Conservation (phyloP, 257 asterid species). For the Gentiana dahurica region DNA sequence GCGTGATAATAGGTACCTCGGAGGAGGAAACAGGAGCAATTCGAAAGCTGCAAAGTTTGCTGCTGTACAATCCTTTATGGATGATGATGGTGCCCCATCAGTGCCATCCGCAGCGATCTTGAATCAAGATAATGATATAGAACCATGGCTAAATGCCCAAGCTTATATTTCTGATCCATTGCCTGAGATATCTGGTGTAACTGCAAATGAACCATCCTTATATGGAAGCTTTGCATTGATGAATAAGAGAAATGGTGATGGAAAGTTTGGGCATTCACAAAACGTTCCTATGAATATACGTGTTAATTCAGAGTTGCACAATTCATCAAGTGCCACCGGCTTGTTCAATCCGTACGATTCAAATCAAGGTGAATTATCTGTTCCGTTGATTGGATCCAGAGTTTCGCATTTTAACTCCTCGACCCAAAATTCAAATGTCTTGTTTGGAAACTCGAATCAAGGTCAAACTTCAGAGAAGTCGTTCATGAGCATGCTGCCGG, state of each 20-base stretch:
- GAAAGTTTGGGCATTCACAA: slow-evolving; percentile 20
- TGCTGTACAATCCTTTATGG: slow-evolving; percentile 27
- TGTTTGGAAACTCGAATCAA: slow-evolving; percentile 23
- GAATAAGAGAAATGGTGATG: slow-evolving; percentile 31
- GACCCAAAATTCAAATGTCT: slow-evolving; percentile 16
- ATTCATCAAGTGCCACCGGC: slow-evolving; percentile 34
- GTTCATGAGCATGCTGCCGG: slow-evolving; percentile 15
- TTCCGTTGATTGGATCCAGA: slow-evolving; percentile 37
- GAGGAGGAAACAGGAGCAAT: slow-evolving; percentile 14
- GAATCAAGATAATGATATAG: slow-evolving; percentile 60
- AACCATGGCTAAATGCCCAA: slow-evolving; percentile 60
- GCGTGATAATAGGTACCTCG: slow-evolving; percentile 20
- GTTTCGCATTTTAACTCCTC: slow-evolving; percentile 27
- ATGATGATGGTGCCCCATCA: slow-evolving; percentile 41
- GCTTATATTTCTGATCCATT: slow-evolving; percentile 45
- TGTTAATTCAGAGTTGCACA: slow-evolving; percentile 14
- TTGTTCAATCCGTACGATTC: slow-evolving; percentile 26
- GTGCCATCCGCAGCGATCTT: slow-evolving; percentile 48
- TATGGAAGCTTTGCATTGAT: slow-evolving; percentile 29
- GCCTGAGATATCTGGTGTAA: slow-evolving; percentile 60
- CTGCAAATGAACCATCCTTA: slow-evolving; percentile 32
- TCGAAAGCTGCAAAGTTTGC: slow-evolving; percentile 43
- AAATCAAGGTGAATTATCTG: slow-evolving; percentile 32
- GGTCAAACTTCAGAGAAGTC: slow-evolving; percentile 28
- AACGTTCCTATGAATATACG: slow-evolving; percentile 15